Evolutionary conservation across 202 grass and related monocot genomes (phyloP), one percentile per base, ranked within the genome.

Genomic region (Brachypodium distachyon): DNA sequence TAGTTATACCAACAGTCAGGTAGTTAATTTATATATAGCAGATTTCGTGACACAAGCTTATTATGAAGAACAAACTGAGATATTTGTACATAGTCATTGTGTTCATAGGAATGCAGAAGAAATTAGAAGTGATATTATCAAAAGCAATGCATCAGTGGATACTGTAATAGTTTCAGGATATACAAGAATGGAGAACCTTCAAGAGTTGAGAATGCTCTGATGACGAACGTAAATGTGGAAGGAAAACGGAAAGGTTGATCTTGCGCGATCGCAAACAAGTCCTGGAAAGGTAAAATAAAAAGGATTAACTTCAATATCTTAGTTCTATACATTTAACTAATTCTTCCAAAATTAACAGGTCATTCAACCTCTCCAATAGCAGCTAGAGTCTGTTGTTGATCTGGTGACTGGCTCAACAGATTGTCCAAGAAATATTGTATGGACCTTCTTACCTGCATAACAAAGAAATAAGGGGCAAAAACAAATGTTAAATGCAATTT

Each of bases 201-300:
- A 67, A 97, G 91, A 70, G 95, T 97, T 71, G 87, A 86, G 56
- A 97, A 97, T 84, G 95, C 95, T 48, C 91, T 87, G 75, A 97
- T 84, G 59, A 97, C 91, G 11, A 97, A 97, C 16, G 91, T 94
- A 88, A 97, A 88, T 53, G 91, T 94, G 53, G 95, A 94, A 52
- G 95, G 95, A 76, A 97, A 97, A 17, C 95, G 88, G 65, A 97
- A 92, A 72, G 91, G 89, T 53, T 94, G 91, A 92, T 97, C 95
- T 74, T 89, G 85, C 22, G 89, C 91, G 85, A 97, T 92, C 10
- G 95, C 91, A 92, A 97, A 97, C 71, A 97, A 92, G 67, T 97
- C 95, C 95, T 97, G 61, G 4, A 91, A 81, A 71, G 40, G 39
- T 44, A 59, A 53, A 72, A 88, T 36, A 61, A 11, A 78, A n/a